Conservation (phyloP, 2,329 filamentous ascomycete species). For the Alternaria tenuissima region DNA sequence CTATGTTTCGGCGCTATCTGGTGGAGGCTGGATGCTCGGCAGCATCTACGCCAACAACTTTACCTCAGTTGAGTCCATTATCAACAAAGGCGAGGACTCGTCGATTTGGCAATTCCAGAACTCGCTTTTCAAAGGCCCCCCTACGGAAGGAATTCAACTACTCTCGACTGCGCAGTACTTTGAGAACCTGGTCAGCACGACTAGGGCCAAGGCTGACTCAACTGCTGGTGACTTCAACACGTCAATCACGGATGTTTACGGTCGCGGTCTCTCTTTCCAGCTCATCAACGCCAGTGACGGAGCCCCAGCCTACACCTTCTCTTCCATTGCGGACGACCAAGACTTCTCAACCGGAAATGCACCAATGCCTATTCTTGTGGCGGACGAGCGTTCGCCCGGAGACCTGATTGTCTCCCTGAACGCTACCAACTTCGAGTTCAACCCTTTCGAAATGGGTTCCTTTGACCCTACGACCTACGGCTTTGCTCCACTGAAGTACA, state of each 20-base stretch:
- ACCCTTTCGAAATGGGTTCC: slow-evolving; percentile 79
- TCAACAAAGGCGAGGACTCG: slow-evolving; percentile 55
- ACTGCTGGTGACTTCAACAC: slow-evolving; percentile 66
- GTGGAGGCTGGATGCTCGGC: slow-evolving; percentile 86
- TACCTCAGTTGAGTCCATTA: slow-evolving; percentile 68
- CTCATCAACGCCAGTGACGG: slow-evolving; percentile 79
- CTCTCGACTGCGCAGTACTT: slow-evolving; percentile 70
- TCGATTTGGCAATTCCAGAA: slow-evolving; percentile 70
- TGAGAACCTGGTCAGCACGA: slow-evolving; percentile 64
- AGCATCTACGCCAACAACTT: slow-evolving; percentile 82
- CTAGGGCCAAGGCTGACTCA: slow-evolving; percentile 68
- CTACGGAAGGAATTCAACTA: slow-evolving; percentile 59
- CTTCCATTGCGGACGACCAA: slow-evolving; percentile 72
- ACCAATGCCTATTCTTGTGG: slow-evolving; percentile 77
- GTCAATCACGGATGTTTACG: slow-evolving; percentile 88
- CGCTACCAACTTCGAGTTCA: slow-evolving; percentile 79
- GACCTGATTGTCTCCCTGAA: slow-evolving; percentile 71
- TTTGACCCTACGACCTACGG: slow-evolving; percentile 76
- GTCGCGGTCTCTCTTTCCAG: slow-evolving; percentile 84
- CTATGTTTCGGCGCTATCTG: slow-evolving; percentile 81
- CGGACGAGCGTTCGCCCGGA: slow-evolving; percentile 71
- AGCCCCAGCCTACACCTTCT: slow-evolving; percentile 81
- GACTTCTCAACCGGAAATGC: slow-evolving; percentile 70
- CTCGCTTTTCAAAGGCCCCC: slow-evolving; percentile 68
- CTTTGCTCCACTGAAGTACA: slow-evolving; percentile 74